These are phyloP conservation scores for Cyamopsis tetragonoloba DNA, from an alignment of 306 rosid species.

Conservation along the genomic window DNA sequence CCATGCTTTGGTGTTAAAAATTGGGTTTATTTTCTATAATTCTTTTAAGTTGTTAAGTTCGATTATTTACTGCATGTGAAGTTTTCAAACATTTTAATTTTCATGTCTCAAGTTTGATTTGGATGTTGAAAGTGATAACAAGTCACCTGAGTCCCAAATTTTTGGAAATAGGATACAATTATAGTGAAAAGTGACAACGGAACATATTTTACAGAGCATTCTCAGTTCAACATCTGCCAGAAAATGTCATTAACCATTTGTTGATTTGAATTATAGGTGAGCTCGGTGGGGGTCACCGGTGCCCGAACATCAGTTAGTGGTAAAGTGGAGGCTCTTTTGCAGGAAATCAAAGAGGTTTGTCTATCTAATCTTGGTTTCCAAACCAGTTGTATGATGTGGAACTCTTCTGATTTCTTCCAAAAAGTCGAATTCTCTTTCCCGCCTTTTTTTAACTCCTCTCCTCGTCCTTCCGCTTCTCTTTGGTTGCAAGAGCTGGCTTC, in stretches of 20 bases:
- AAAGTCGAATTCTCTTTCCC: not conserved
- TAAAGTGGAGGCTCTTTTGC: constrained; percentile 56
- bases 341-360: constrained; percentile 78
- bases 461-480: not conserved
- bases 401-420: not conserved
- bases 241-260: not conserved
- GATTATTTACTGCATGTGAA: not conserved
- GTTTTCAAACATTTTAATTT: not conserved
- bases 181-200: not conserved
- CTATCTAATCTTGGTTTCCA: not conserved
- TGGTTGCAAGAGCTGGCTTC: constrained; percentile 8
- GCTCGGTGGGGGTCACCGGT: constrained; percentile 87
- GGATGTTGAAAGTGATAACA: not conserved
- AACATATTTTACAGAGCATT: not conserved
- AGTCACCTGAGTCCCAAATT: not conserved
- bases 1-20: not conserved
- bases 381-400: not conserved
- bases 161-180: constrained; percentile 5
- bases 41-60: not conserved
- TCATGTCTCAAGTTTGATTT: not conserved
- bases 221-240: not conserved
- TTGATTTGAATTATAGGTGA: constrained; percentile 58
- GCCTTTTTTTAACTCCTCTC: not conserved
- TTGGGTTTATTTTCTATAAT: not conserved
- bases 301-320: constrained; percentile 76